phyloP scores from a whole-genome alignment of 768 basidiomycete species.

The Hemileccinum rubropunctum region DNA sequence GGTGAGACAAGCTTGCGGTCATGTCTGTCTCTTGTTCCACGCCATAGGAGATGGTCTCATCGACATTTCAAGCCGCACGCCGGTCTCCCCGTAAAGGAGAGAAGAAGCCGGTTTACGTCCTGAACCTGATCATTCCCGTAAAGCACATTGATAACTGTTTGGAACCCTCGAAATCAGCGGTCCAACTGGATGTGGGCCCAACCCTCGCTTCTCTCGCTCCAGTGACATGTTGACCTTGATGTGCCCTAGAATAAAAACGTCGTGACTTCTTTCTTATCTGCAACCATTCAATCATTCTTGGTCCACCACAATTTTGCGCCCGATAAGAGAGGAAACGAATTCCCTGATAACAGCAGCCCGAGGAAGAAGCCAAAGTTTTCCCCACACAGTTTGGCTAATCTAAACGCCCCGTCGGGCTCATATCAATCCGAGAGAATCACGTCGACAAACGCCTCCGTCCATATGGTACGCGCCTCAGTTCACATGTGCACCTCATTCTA shows the following conservation, averaged over 20 bases:
- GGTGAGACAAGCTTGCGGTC: slow-evolving; percentile 42
- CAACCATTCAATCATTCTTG: slow-evolving; percentile 62
- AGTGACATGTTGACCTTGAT: slow-evolving; percentile 9
- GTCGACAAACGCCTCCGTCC: slow-evolving; percentile 7
- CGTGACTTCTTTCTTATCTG: slow-evolving; percentile 54
- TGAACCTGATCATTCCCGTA: slow-evolving; percentile 69
- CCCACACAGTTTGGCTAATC: slow-evolving; percentile 13
- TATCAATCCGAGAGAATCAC: slow-evolving; percentile 8
- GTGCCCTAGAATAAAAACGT: slow-evolving; percentile 52
- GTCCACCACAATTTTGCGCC: slow-evolving; percentile 56
- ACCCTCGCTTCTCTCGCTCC: slow-evolving; percentile 3
- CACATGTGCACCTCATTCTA: slow-evolving; percentile 2
- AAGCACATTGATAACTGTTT: slow-evolving; percentile 71
- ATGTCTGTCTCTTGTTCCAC: slow-evolving; percentile 12
- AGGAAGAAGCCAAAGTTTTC: slow-evolving; percentile 52
- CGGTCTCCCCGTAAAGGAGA: slow-evolving; percentile 79
- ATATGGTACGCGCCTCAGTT: slow-evolving; percentile 19
- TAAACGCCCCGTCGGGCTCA: slow-evolving; percentile 4
- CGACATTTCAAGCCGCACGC: slow-evolving; percentile 44
- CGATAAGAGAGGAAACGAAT: slow-evolving; percentile 13
- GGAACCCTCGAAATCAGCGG: slow-evolving; percentile 69
- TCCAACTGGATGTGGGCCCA: slow-evolving; percentile 67
- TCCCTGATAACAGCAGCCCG: slow-evolving; percentile 31
- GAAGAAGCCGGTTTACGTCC: slow-evolving; percentile 78
- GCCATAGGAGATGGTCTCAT: slow-evolving; percentile 11